Base-by-base conservation (phyloP, 2,329 filamentous ascomycete genomes). In the Calycina marina region DNA sequence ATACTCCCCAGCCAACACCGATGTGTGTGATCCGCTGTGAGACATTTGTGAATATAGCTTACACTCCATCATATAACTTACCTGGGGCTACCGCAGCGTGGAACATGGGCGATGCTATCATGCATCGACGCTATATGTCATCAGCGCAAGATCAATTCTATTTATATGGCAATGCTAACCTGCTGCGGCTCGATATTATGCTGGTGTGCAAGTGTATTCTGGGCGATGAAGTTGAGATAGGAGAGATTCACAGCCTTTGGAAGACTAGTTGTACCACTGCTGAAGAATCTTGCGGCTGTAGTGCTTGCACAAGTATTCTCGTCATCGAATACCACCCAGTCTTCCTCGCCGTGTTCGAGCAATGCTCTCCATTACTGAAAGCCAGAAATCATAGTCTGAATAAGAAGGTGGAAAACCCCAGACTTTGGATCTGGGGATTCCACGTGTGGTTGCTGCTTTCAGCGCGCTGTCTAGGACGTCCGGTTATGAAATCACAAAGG, bases 51-150 rank as follows among this genome's bases (percentile, higher is more conserved):
- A 24, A 14, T 13, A 28, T 13, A 31, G 17, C 25, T 28, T 11
- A 12, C 5, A 12, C 8, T 12, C 11, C 4, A 32, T 3, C 9
- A 24, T 16, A 27, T 22, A 4, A 30, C 37, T 40, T 16, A 44
- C 40, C 70, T 1, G 84, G 84, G 13, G 90, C 59, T 52, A 84
- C 80, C 48, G 73, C 76, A 6, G 88, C 55, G 45, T 70, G 66
- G 44, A 70, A 70, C 52, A 67, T 61, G 9, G 64, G 65, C 16
- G 66, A 57, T 34, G 55, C 61, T 39, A 63, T 56, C 6, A 70
- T 47, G 37, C 79, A 72, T 10, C 60, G 30, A 16, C 46, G 5
- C 60, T 56, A 25, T 54, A 42, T 29, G 8, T 29, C 11, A 14
- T 12, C 15, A 8, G 11, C 12, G 25, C 5, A 4, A 27, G 25